Evolutionary conservation across 495 filamentous ascomycete species (phyloP).

Genomic region (Aspergillus baeticus): DNA sequence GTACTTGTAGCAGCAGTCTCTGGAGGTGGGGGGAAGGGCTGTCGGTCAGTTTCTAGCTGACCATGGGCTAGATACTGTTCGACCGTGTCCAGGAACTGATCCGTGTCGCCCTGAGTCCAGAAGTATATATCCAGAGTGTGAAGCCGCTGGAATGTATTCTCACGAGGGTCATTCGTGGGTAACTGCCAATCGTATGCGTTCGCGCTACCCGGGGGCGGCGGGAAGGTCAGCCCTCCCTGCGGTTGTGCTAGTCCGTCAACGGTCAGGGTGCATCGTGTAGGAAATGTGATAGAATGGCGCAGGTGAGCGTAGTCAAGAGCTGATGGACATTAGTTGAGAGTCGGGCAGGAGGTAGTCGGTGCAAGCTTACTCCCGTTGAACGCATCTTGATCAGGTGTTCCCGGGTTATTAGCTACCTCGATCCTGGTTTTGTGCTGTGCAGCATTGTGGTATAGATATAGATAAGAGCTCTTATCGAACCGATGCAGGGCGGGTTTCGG

Average conservation of each 20-base stretch:
- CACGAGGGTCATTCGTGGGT: constrained; percentile 66
- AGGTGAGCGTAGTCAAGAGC: constrained; percentile 64
- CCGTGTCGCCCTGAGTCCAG: constrained; percentile 75
- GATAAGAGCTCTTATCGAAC: constrained; percentile 85
- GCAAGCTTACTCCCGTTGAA: constrained; percentile 72
- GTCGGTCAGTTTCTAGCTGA: constrained; percentile 54
- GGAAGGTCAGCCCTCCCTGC: constrained; percentile 14
- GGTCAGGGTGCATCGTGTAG: constrained; percentile 70
- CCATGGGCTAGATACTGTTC: constrained; percentile 56
- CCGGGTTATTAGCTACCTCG: constrained; percentile 86
- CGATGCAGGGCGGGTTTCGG: constrained; percentile 74
- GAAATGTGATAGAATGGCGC: constrained; percentile 75
- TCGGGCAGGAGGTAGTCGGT: not conserved
- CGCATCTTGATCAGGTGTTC: constrained; percentile 83
- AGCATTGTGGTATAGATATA: constrained; percentile 82
- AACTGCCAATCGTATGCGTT: constrained; percentile 72
- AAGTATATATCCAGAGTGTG: constrained; percentile 90
- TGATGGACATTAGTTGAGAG: constrained; percentile 27
- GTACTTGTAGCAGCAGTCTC: constrained; percentile 68
- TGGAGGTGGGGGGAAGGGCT: constrained; percentile 46
- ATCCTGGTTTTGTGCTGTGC: constrained; percentile 65
- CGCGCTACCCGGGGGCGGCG: constrained; percentile 40
- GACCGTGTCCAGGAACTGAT: constrained; percentile 66
- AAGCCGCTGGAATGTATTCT: constrained; percentile 69
- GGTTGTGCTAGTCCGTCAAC: constrained; percentile 56